These are phyloP conservation scores for Mallotus japonicus DNA, from an alignment of 441 rosid species.

Conservation along the genomic window DNA sequence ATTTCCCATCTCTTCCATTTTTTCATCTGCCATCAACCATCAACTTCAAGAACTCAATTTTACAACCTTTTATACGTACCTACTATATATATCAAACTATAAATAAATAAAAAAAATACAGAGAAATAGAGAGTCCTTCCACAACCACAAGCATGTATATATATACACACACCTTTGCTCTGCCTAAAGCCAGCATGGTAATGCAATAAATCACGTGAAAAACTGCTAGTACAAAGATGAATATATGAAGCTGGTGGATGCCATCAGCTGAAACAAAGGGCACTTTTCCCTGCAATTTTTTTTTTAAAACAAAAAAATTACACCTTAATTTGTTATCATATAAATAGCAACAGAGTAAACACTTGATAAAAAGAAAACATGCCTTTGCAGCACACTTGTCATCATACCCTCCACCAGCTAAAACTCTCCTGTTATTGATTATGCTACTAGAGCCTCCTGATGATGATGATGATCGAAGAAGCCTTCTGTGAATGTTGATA, in stretches of 20 bases:
- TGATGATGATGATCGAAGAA: constrained; percentile 28
- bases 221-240: constrained; percentile 73
- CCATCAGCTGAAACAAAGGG: constrained; percentile 70
- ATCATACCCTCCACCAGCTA: constrained; percentile 43
- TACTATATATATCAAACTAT: too few species aligned
- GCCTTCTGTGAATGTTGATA: constrained; percentile 40
- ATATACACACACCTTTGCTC: constrained; percentile 53
- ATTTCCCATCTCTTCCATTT: constrained; percentile 78
- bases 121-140: background rate
- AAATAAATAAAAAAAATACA: too few species aligned
- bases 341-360: too few species aligned
- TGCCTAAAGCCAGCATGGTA: constrained; percentile 58
- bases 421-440: constrained; percentile 33
- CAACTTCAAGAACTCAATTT: too few species aligned
- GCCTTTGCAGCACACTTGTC: constrained; percentile 54
- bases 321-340: too few species aligned
- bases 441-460: background rate
- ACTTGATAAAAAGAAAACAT: background rate
- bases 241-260: constrained; percentile 78
- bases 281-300: constrained; percentile 53
- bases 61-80: too few species aligned
- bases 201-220: constrained; percentile 65
- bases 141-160: background rate
- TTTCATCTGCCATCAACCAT: constrained; percentile 49
- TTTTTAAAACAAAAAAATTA: too few species aligned